phyloP scores from a whole-genome alignment of 805 yeast species.

The Yamadazyma sp. region DNA sequence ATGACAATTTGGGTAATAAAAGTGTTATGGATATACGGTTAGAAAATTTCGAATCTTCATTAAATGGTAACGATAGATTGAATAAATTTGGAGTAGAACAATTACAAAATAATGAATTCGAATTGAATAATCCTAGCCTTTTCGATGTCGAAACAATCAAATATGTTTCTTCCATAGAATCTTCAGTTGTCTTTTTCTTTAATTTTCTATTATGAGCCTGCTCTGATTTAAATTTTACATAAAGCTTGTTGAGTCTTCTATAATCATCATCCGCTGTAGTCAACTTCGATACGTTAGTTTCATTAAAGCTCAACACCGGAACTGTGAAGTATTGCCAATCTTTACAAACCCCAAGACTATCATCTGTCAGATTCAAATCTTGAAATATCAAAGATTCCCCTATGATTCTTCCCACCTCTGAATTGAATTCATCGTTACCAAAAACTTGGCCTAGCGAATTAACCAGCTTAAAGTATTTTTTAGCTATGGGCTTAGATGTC shows the following conservation, averaged over 20 bases:
- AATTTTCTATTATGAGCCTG: constrained; percentile 14
- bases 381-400: constrained; percentile 42
- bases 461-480: constrained; percentile 47
- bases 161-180: constrained; percentile 7
- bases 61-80: constrained; percentile 31
- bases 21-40: constrained; percentile 35
- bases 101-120: constrained; percentile 45
- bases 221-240: constrained; percentile 6
- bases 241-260: constrained; percentile 26
- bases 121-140: constrained; percentile 43
- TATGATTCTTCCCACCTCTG: constrained; percentile 29
- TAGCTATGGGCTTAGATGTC: constrained; percentile 44
- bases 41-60: constrained; percentile 32
- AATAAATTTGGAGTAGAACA: constrained; percentile 44
- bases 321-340: constrained; percentile 33
- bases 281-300: constrained; percentile 16
- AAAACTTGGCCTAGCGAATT: constrained; percentile 42
- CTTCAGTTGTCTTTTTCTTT: constrained; percentile 5
- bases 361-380: constrained; percentile 1
- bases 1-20: constrained; percentile 34
- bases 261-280: constrained; percentile 33
- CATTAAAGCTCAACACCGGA: constrained; percentile 15
- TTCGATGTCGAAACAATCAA: constrained; percentile 43
- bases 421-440: constrained; percentile 42
- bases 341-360: constrained; percentile 30